phyloP scores from a whole-genome alignment of 2,329 filamentous ascomycete species.

The Aspergillus luchuensis region DNA sequence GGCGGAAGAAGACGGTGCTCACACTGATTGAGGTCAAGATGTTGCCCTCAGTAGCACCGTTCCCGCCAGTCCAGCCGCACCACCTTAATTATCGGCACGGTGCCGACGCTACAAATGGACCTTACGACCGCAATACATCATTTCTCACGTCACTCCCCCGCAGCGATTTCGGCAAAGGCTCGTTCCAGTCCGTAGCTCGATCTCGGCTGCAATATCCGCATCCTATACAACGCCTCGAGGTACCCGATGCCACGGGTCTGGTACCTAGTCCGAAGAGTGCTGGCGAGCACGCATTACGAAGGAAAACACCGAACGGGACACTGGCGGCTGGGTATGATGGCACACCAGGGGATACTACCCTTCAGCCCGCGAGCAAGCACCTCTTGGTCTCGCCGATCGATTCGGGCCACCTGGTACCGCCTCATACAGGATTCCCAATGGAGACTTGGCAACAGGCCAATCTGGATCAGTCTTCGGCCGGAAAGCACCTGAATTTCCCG shows the following conservation, averaged over 20 bases:
- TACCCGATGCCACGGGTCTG: slow-evolving; percentile 30
- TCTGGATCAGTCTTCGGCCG: slow-evolving; percentile 32
- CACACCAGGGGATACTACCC: slow-evolving; percentile 70
- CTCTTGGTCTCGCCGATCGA: slow-evolving; percentile 69
- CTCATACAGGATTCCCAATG: slow-evolving; percentile 33
- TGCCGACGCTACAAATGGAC: slow-evolving; percentile 32
- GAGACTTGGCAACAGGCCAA: slow-evolving; percentile 37
- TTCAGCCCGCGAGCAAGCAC: slow-evolving; percentile 78
- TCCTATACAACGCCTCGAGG: slow-evolving; percentile 41
- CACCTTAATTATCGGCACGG: slow-evolving; percentile 37
- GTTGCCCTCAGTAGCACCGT: slow-evolving; percentile 52
- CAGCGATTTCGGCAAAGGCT: slow-evolving; percentile 30
- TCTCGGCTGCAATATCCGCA: slow-evolving; percentile 42
- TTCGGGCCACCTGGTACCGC: slow-evolving; percentile 37
- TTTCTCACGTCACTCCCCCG: slow-evolving; percentile 26
- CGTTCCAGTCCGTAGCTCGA: slow-evolving; percentile 32
- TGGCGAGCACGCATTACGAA: slow-evolving; percentile 75
- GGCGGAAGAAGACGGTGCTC: slow-evolving; percentile 16
- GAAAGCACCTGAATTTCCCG: slow-evolving; percentile 42
- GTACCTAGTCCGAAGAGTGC: slow-evolving; percentile 26
- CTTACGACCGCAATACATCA: slow-evolving; percentile 35
- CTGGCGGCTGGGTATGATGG: slow-evolving; percentile 90
- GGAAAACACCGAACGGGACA: slow-evolving; percentile 94
- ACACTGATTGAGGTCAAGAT: slow-evolving; percentile 38
- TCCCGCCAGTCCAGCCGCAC: slow-evolving; percentile 46